Evolutionary conservation across 2,329 filamentous ascomycete genomes (phyloP).

Genomic region (Zasmidium citrigriseum): DNA sequence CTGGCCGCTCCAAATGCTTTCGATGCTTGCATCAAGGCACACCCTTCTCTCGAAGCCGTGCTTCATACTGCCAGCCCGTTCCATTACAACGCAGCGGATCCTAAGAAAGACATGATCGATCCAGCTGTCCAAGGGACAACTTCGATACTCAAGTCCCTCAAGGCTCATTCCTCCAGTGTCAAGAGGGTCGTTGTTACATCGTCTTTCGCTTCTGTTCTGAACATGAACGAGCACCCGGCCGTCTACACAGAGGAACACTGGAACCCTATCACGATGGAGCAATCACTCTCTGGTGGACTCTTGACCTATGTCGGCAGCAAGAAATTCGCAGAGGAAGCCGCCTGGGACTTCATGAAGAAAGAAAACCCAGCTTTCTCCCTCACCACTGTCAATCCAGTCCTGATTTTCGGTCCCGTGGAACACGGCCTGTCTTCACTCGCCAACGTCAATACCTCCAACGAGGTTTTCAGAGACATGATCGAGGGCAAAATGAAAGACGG

Average conservation of each 20-base stretch:
- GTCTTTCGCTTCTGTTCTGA: slow-evolving; percentile 5
- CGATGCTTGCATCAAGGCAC: too few relatives aligned
- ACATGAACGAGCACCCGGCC: not conserved
- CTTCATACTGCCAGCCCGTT: slow-evolving; percentile 47
- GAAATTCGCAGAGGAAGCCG: slow-evolving; percentile 10
- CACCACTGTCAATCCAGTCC: not conserved
- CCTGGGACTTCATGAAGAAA: slow-evolving; percentile 7
- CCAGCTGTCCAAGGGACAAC: slow-evolving; percentile 6
- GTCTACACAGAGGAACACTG: slow-evolving; percentile 4
- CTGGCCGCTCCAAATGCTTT: too few relatives aligned
- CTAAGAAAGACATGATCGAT: slow-evolving; percentile 36
- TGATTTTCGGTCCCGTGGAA: slow-evolving; percentile 1
- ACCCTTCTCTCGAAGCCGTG: too few relatives aligned
- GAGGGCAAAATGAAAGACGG: not conserved
- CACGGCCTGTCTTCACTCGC: not conserved
- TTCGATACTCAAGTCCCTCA: slow-evolving; percentile 3
- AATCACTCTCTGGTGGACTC: not conserved
- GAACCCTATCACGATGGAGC: not conserved
- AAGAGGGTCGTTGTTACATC: slow-evolving; percentile 8
- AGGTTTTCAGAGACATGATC: not conserved
- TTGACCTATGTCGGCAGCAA: slow-evolving; percentile 4
- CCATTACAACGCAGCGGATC: slow-evolving; percentile 40
- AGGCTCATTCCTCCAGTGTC: slow-evolving; percentile 1
- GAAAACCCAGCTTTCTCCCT: slow-evolving; percentile 4
- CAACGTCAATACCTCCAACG: not conserved